These are phyloP conservation scores for Alternaria ethzedia DNA, from an alignment of 2,329 filamentous ascomycete species.

Conservation along the genomic window DNA sequence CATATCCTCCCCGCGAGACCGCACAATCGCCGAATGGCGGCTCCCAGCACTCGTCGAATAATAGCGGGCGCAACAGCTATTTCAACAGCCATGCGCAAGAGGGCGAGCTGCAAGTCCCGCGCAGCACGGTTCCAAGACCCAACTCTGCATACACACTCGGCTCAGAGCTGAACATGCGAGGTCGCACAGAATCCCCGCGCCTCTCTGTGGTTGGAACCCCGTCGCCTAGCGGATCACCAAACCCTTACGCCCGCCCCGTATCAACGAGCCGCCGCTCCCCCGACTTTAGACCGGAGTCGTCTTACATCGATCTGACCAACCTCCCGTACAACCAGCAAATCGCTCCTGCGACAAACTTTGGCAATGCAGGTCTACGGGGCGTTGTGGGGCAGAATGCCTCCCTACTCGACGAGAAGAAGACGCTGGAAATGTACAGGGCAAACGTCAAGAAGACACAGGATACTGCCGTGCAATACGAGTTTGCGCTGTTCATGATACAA, in stretches of 20 bases:
- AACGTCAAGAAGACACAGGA: slow-evolving; percentile 98
- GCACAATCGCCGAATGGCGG: slow-evolving; percentile 35
- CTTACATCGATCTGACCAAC: slow-evolving; percentile 67
- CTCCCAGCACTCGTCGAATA: slow-evolving; percentile 41
- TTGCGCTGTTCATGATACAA: slow-evolving; percentile 92
- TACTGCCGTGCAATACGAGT: slow-evolving; percentile 89
- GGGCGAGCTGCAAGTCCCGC: slow-evolving; percentile 52
- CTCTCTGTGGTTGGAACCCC: slow-evolving; percentile 55
- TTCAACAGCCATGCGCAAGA: slow-evolving; percentile 41
- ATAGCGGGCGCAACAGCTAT: slow-evolving; percentile 34
- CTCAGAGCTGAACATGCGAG: slow-evolving; percentile 71
- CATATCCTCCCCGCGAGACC: slow-evolving; percentile 32
- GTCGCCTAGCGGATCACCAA: slow-evolving; percentile 49
- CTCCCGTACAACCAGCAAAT: slow-evolving; percentile 81
- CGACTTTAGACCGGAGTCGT: slow-evolving; percentile 64
- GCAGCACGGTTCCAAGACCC: slow-evolving; percentile 69
- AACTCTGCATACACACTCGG: slow-evolving; percentile 76
- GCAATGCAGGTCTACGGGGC: slow-evolving; percentile 80
- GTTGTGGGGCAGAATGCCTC: slow-evolving; percentile 89
- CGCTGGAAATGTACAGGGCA: slow-evolving; percentile 93
- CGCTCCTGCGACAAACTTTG: slow-evolving; percentile 68
- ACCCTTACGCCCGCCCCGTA: slow-evolving; percentile 53
- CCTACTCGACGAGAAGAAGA: slow-evolving; percentile 88
- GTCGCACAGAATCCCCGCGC: slow-evolving; percentile 63
- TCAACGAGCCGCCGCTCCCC: slow-evolving; percentile 63